Evolutionary conservation across 306 rosid genomes (phyloP).

Genomic region (Boehmeria nivea): DNA sequence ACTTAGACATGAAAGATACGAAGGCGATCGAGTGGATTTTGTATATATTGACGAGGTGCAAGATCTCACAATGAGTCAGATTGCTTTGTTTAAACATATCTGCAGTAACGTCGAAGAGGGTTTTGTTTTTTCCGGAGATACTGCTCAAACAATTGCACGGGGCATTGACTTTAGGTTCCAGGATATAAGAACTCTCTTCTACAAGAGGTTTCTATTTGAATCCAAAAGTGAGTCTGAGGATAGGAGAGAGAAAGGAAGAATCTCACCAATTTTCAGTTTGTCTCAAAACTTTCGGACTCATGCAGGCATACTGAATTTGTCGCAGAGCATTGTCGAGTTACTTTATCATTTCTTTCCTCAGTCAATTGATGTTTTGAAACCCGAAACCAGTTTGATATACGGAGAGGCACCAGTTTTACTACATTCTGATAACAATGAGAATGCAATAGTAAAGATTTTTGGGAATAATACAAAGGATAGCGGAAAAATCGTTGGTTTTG

Average conservation of each 20-base stretch:
- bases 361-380: slow-evolving; percentile 56
- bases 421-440: slow-evolving; percentile 40
- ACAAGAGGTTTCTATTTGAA: slow-evolving; percentile 49
- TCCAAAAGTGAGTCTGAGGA: slow-evolving; percentile 17
- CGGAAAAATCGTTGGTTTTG: slow-evolving; percentile 61
- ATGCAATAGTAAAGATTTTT: slow-evolving; percentile 62
- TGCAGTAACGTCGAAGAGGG: slow-evolving; percentile 79
- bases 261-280: slow-evolving; percentile 45
- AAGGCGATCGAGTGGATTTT: slow-evolving; percentile 49
- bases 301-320: slow-evolving; percentile 59
- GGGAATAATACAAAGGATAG: slow-evolving; percentile 38
- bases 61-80: slow-evolving; percentile 74
- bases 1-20: slow-evolving; percentile 33
- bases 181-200: slow-evolving; percentile 55
- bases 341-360: slow-evolving; percentile 66
- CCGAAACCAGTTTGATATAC: slow-evolving; percentile 59
- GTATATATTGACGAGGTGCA: slow-evolving; percentile 86
- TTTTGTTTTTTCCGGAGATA: slow-evolving; percentile 78
- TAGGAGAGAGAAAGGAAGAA: slow-evolving; percentile 34
- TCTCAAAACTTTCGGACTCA: slow-evolving; percentile 74
- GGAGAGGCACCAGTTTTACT: slow-evolving; percentile 69
- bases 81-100: slow-evolving; percentile 58
- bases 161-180: slow-evolving; percentile 77
- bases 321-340: slow-evolving; percentile 68
- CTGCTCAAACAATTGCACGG: slow-evolving; percentile 80